Evolutionary conservation across 805 yeast species (phyloP), one percentile per base, ranked within the genome.

Genomic region (Ogataea henricii): DNA sequence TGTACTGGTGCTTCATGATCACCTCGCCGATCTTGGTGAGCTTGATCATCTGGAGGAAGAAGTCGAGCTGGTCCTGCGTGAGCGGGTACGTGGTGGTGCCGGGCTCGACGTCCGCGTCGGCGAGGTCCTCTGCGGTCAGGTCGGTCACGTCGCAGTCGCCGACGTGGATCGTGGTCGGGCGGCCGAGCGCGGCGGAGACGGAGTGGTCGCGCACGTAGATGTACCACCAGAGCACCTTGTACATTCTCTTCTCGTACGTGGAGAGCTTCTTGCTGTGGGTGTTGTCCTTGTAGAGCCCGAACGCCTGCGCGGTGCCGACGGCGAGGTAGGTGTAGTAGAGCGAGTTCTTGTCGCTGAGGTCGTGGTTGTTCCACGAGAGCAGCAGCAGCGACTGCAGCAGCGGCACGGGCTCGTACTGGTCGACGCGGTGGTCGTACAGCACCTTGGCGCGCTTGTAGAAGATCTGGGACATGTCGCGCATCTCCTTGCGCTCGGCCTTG

Each of bases 281-380:
- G 18, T 29, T 9, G 42, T 55, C 79, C 55, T 89, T 71, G 60
- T 86, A 90, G 56, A 86, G 71, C 2, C 92, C 91, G 59, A 79
- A 79, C 8, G 89, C 86, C 60, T 85, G 90, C 2, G 90, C 90
- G 42, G 84, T 70, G 8, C 82, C 76, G 32, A 84, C 72, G 1
- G 87, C 88, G 7, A 83, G 78, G 32, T 86, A 71, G 3, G 84
- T 79, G 90, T 90, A 86, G 62, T 82, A 84, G 57, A 76, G 82
- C 1, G 82, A 77, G 60, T 83, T 85, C 39, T 81, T 79, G 23
- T 86, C 51, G 38, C 30, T 76, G 20, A 83, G 82, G 53, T 81
- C 87, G 57, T 85, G 87, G 87, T 86, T 67, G 83, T 85, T n/a
- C 88, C 89, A 21, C 89, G 75, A 57, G 80, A 85, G 72, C 30